Evolutionary conservation across 2,329 filamentous ascomycete genomes (phyloP), one percentile per base, ranked within the genome.

Genomic region (Xylariaceae sp.): DNA sequence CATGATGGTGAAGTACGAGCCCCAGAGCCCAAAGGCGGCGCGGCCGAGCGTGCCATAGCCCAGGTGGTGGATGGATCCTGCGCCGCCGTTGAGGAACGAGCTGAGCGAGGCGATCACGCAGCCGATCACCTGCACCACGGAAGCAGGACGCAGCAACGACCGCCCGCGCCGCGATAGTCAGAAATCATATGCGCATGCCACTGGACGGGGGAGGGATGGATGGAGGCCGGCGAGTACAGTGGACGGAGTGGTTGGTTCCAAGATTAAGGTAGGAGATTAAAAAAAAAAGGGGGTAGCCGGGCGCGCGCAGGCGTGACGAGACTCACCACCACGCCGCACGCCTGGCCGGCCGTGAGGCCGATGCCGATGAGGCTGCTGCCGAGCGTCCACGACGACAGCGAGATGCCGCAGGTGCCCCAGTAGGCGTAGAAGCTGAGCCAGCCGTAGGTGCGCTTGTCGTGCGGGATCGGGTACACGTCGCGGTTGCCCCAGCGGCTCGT

Each of bases 331-430:
- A 37, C 39, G 13, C 25, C 39, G 22, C 39, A 41, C 5, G 39
- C 39, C 34, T 41, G 36, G 2, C 39, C 39, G 10, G 39, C 31
- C 13, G 39, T 41, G 18, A 41, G 26, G 13, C 39, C 36, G 18
- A 41, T 41, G 12, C 39, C 39, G 11, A 41, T 36, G 10, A 41
- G 14, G 15, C 39, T 41, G 30, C 39, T 41, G 19, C 39, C 39
- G 10, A 38, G 35, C 17, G 39, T 41, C 39, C 39, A 41, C 13
- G 34, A 37, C 10, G 39, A 41, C 24, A 41, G 29, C 10, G 34
- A 41, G n/a, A 41, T 38, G 18, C 39, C 39, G 17, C 39, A 41
- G 18, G 39, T 41, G 6, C 39, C 39, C 39, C 39, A 41, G 26
- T 38, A 41, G 5, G 39, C 39, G 18, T 41, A 41, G 25, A 41